Evolutionary conservation across 352 stramenopile species (phyloP).

Genomic region (Globisporangium acanthophoron): DNA sequence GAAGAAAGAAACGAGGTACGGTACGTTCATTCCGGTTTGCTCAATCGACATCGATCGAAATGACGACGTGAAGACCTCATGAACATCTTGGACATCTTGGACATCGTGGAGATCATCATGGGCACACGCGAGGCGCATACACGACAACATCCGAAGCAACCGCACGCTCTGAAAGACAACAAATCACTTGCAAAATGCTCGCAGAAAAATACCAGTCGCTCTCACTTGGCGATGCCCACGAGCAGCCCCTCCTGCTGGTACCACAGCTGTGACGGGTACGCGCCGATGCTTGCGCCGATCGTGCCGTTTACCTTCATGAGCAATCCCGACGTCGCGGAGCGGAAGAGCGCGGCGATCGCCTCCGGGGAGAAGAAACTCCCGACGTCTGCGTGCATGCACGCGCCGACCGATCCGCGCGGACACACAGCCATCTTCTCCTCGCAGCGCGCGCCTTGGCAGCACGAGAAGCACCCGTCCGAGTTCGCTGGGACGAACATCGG

Average conservation of each 20-base stretch:
- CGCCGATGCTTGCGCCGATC: slow-evolving; percentile 60
- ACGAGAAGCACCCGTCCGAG: slow-evolving; percentile 65
- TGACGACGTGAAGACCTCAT: too few species aligned
- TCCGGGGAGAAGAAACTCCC: slow-evolving; percentile 67
- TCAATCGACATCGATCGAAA: too few species aligned
- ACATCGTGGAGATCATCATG: too few species aligned
- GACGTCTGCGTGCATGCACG: slow-evolving; percentile 69
- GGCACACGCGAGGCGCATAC: too few species aligned
- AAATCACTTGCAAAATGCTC: not conserved
- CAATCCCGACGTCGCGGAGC: slow-evolving; percentile 58
- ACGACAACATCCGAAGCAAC: too few species aligned
- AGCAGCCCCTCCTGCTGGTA: slow-evolving; percentile 74
- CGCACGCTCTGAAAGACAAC: too few species aligned
- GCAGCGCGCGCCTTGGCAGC: slow-evolving; percentile 61
- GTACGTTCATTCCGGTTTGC: too few species aligned
- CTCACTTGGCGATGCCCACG: slow-evolving; percentile 51
- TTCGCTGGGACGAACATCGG: slow-evolving; percentile 73
- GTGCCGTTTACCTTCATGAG: slow-evolving; percentile 81
- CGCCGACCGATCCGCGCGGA: slow-evolving; percentile 32
- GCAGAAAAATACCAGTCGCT: too few species aligned
- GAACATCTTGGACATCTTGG: too few species aligned
- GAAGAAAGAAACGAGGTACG: too few species aligned
- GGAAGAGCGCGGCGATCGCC: slow-evolving; percentile 71
- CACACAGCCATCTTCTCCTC: slow-evolving; percentile 50
- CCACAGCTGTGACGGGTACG: slow-evolving; percentile 53